Percentiles rank a stretch among this genome's conserved stretches.
phyloP scores from a whole-genome alignment of 192 early-diverging fungal species.

The Oehlia diaphana region DNA sequence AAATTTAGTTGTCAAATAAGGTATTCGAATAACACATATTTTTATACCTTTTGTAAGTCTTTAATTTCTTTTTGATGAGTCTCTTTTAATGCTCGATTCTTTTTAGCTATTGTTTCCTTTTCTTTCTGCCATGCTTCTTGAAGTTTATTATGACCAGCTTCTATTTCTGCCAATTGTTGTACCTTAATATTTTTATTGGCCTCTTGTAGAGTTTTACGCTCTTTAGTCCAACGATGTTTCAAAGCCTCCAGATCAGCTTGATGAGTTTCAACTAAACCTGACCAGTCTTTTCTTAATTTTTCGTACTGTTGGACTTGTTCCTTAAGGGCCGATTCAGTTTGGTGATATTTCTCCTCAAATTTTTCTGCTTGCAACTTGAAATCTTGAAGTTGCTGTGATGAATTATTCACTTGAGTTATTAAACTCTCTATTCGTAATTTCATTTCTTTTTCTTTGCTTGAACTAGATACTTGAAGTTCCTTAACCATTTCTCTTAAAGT shows the following conservation, averaged over 20 bases:
- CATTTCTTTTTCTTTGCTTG: conserved; percentile 2
- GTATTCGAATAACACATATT: not conserved
- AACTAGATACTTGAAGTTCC: not conserved
- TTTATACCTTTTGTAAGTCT: not conserved
- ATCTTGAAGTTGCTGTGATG: not conserved
- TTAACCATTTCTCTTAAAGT: not conserved
- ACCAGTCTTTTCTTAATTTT: not conserved
- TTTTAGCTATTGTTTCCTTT: conserved; percentile 4
- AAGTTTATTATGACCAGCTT: not conserved
- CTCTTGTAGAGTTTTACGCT: conserved; percentile 6
- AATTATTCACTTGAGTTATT: not conserved
- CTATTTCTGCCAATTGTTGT: not conserved
- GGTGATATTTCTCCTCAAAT: not conserved
- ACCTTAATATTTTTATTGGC: conserved; percentile 1
- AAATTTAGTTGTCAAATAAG: not conserved
- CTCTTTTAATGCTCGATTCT: conserved; percentile 6
- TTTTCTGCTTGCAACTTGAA: conserved; percentile 9
- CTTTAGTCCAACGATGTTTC: conserved; percentile 16
- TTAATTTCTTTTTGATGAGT: conserved; percentile 22
- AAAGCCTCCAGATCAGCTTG: conserved; percentile 2
- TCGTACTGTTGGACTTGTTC: not conserved
- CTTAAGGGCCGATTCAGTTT: not conserved
- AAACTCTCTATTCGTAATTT: not conserved
- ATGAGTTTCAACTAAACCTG: not conserved
- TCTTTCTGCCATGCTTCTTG: conserved; percentile 2